Conservation (phyloP, 2,329 filamentous ascomycete species). For the Chaetomium sp. region DNA sequence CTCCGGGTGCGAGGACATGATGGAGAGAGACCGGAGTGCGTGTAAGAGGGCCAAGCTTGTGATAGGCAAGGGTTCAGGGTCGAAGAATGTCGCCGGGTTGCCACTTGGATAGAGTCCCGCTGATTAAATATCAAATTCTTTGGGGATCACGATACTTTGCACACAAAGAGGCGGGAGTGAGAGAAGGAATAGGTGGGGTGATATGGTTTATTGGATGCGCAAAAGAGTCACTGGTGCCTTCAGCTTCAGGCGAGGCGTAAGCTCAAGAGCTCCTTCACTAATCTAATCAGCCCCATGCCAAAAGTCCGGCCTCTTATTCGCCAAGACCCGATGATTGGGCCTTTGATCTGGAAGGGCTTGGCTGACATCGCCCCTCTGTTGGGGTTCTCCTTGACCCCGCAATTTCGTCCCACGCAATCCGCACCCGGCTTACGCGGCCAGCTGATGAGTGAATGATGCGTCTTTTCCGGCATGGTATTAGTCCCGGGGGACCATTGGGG, state of each 20-base stretch:
- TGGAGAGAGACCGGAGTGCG: constrained; percentile 13
- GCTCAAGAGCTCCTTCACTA: constrained; percentile 26
- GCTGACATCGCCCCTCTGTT: constrained; percentile 29
- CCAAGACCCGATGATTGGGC: background rate
- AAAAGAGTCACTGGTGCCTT: constrained; percentile 14
- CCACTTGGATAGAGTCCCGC: constrained; percentile 10
- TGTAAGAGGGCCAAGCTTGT: constrained; percentile 12
- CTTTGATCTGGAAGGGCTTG: constrained; percentile 23
- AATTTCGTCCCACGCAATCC: constrained; percentile 29
- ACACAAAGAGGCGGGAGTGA: background rate
- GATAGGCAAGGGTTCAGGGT: constrained; percentile 2
- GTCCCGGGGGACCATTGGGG: background rate
- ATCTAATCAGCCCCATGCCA: constrained; percentile 11
- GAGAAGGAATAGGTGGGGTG: constrained; percentile 8
- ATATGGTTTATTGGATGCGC: constrained; percentile 19
- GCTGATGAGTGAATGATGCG: constrained; percentile 23
- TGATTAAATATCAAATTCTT: constrained; percentile 9
- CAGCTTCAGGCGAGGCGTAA: constrained; percentile 17
- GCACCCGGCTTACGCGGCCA: constrained; percentile 35
- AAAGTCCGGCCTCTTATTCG: constrained; percentile 24
- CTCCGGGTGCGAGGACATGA: constrained; percentile 38
- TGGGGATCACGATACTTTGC: background rate
- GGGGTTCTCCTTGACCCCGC: constrained; percentile 20
- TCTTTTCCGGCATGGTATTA: background rate
- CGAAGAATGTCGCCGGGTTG: constrained; percentile 11